Percentiles rank a stretch among this genome's conserved stretches.
Conservation (phyloP, 2,329 filamentous ascomycete genomes). For the Cladophialophora psammophila region DNA sequence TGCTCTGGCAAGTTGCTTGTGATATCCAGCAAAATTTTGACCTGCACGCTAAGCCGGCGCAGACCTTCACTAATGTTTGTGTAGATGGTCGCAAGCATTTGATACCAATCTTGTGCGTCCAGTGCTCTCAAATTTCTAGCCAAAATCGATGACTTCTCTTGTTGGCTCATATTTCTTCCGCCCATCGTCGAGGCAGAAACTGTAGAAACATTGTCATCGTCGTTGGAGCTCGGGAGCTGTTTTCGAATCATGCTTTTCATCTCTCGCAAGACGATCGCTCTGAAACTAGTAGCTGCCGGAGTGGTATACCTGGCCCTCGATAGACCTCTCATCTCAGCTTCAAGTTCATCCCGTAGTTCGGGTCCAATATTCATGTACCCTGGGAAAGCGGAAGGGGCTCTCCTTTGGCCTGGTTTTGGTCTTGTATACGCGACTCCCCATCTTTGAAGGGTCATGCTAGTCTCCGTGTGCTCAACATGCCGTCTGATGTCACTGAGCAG, state of each 20-base stretch:
- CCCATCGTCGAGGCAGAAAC: slow-evolving; percentile 81
- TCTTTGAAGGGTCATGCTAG: slow-evolving; percentile 76
- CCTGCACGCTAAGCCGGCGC: slow-evolving; percentile 83
- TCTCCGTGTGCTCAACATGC: slow-evolving; percentile 78
- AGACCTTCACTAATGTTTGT: slow-evolving; percentile 86
- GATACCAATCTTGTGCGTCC: slow-evolving; percentile 83
- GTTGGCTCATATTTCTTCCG: slow-evolving; percentile 73
- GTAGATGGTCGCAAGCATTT: slow-evolving; percentile 82
- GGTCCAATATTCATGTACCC: slow-evolving; percentile 79
- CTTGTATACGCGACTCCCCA: slow-evolving; percentile 82
- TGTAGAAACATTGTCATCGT: slow-evolving; percentile 91
- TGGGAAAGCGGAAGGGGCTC: slow-evolving; percentile 74
- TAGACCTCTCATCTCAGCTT: slow-evolving; percentile 77
- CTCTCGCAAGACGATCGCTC: slow-evolving; percentile 83
- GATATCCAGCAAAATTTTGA: slow-evolving; percentile 93
- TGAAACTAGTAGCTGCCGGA: slow-evolving; percentile 81
- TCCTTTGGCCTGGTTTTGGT: slow-evolving; percentile 70
- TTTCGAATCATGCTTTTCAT: slow-evolving; percentile 83
- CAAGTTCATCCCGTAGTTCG: slow-evolving; percentile 72
- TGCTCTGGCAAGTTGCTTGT: slow-evolving; percentile 68
- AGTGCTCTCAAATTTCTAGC: slow-evolving; percentile 86
- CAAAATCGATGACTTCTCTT: slow-evolving; percentile 88
- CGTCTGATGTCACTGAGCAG: slow-evolving; percentile 79
- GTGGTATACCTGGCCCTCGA: slow-evolving; percentile 80
- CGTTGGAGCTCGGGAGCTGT: slow-evolving; percentile 87